phyloP scores from a whole-genome alignment of 1,139 yeast species.

The Geotrichum restrictum region DNA sequence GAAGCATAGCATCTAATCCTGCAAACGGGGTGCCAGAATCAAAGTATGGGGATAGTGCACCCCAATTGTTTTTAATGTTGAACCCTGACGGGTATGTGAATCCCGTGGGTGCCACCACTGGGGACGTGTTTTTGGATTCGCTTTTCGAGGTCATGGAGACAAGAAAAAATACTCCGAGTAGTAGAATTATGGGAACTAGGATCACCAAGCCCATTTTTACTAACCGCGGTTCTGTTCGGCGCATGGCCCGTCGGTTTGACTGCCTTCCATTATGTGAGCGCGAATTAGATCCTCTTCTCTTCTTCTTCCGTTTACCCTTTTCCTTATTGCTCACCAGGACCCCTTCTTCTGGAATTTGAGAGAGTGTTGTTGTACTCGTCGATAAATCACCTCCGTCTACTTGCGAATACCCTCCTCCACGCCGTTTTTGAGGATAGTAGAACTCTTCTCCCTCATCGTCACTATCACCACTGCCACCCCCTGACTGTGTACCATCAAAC shows the following conservation, averaged over 20 bases:
- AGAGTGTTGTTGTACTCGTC: background rate
- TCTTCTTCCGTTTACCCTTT: constrained; percentile 7
- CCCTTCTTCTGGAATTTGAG: background rate
- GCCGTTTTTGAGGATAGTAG: background rate
- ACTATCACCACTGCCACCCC: background rate
- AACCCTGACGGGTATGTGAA: constrained; percentile 38
- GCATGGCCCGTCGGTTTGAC: constrained; percentile 8
- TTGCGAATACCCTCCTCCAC: constrained; percentile 3
- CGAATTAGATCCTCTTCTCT: background rate
- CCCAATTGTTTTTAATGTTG: constrained; percentile 44
- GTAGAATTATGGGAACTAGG: constrained; percentile 30
- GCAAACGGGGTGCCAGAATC: constrained; percentile 38
- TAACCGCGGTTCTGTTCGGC: constrained; percentile 8
- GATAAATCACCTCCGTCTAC: constrained; percentile 10
- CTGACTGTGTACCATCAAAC: background rate
- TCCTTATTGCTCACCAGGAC: background rate
- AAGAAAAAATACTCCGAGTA: constrained; percentile 30
- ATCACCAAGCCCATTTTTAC: constrained; percentile 25
- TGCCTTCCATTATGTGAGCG: background rate
- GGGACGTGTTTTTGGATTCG: constrained; percentile 32
- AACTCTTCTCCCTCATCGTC: constrained; percentile 1
- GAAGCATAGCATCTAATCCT: constrained; percentile 19
- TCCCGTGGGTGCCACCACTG: constrained; percentile 43
- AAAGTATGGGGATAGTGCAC: constrained; percentile 42
- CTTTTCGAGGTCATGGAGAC: constrained; percentile 26